Evolutionary conservation across 345 rosid species (phyloP).

Genomic region (Aethionema arabicum): DNA sequence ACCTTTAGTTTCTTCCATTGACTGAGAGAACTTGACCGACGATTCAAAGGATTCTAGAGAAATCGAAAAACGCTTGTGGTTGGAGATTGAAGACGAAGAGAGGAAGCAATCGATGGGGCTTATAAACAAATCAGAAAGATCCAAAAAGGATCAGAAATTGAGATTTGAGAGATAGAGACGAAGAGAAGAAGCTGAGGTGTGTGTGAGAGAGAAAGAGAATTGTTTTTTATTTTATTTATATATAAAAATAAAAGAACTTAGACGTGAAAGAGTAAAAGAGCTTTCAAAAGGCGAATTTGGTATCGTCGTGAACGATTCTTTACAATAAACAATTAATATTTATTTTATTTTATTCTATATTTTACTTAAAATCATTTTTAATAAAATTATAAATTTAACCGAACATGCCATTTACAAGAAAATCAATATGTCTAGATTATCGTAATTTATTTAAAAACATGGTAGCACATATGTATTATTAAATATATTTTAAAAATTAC

Average conservation of each 20-base stretch:
- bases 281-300: too few species aligned
- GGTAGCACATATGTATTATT: too few species aligned
- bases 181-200: slow-evolving; percentile 20
- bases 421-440: too few species aligned
- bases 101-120: not conserved
- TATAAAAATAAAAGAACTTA: not conserved
- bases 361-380: too few species aligned
- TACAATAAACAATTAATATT: too few species aligned
- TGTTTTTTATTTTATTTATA: not conserved
- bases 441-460: too few species aligned
- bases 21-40: not conserved
- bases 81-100: slow-evolving; percentile 23
- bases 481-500: too few species aligned
- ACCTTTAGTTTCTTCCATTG: slow-evolving; percentile 35
- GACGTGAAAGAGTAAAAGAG: too few species aligned
- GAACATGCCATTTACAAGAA: too few species aligned
- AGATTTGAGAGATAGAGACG: slow-evolving; percentile 19
- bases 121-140: slow-evolving; percentile 11
- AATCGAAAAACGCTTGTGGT: slow-evolving; percentile 6
- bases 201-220: not conserved
- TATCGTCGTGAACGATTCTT: too few species aligned
- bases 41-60: not conserved
- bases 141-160: slow-evolving; percentile 2
- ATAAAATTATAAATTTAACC: too few species aligned
- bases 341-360: too few species aligned